Evolutionary conservation across 306 rosid species (phyloP).

Genomic region (Albizia julibrissin): DNA sequence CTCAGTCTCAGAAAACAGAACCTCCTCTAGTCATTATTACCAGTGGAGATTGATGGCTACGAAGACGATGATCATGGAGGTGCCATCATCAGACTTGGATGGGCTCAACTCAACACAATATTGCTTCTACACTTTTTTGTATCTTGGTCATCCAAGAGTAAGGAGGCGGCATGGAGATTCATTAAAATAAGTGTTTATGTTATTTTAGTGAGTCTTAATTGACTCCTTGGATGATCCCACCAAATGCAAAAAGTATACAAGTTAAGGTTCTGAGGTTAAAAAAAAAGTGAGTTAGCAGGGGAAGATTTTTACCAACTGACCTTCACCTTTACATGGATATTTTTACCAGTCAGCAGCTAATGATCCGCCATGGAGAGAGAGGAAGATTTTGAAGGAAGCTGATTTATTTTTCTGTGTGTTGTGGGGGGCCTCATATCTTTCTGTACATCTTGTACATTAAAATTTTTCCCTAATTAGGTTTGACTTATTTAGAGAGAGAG

Average conservation of each 20-base stretch:
- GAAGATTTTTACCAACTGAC: slow-evolving; percentile 25
- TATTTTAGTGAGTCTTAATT: neutral
- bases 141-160: neutral
- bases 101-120: slow-evolving; percentile 17
- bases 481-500: slow-evolving; percentile 44
- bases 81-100: neutral
- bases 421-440: slow-evolving; percentile 39
- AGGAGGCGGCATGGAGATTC: neutral
- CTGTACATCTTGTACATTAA: slow-evolving; percentile 50
- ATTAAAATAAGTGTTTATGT: neutral
- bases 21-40: neutral
- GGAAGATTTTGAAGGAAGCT: slow-evolving; percentile 29
- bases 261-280: neutral
- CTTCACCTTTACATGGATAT: slow-evolving; percentile 34
- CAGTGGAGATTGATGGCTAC: slow-evolving; percentile 22
- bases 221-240: neutral
- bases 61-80: slow-evolving; percentile 20
- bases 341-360: slow-evolving; percentile 17
- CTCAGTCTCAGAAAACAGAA: neutral
- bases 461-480: slow-evolving; percentile 50
- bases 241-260: neutral
- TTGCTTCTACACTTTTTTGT: neutral
- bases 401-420: neutral
- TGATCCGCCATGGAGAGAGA: slow-evolving; percentile 30
- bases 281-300: neutral